Conservation (phyloP, 768 basidiomycete genomes). For the Psilocybe sp. region DNA sequence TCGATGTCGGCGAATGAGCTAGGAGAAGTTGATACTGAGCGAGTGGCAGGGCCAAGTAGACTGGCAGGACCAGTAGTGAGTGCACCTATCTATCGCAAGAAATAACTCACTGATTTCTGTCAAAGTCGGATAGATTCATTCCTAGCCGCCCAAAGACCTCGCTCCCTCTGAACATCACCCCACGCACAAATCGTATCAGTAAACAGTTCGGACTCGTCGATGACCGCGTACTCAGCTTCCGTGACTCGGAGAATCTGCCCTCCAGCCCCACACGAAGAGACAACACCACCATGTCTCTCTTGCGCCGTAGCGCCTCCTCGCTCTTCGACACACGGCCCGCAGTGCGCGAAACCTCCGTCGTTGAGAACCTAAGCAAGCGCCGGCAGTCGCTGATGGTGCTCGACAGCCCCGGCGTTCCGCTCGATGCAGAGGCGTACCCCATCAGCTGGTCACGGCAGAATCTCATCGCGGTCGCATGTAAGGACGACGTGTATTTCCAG, state of each 20-base stretch:
- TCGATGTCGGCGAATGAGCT: constrained; percentile 10
- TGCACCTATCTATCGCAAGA: background rate
- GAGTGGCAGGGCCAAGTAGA: background rate
- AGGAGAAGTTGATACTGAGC: constrained; percentile 12
- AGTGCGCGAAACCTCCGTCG: constrained; percentile 43
- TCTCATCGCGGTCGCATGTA: constrained; percentile 62
- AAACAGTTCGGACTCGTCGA: constrained; percentile 58
- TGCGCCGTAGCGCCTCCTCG: constrained; percentile 51
- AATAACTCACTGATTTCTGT: background rate
- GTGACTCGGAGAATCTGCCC: constrained; percentile 28
- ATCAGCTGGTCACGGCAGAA: constrained; percentile 62
- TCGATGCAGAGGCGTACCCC: constrained; percentile 52
- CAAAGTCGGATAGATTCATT: constrained; percentile 62
- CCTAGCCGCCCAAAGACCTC: constrained; percentile 46
- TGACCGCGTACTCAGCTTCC: constrained; percentile 53
- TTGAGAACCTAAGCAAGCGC: constrained; percentile 52
- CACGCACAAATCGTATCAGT: constrained; percentile 66
- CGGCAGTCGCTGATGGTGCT: constrained; percentile 56
- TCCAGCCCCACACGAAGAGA: constrained; percentile 24
- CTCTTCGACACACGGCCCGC: constrained; percentile 37
- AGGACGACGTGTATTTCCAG: constrained; percentile 58
- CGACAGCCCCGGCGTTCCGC: constrained; percentile 63
- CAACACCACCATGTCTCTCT: constrained; percentile 40
- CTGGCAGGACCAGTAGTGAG: constrained; percentile 13
- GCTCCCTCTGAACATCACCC: constrained; percentile 59